Evolutionary conservation across 352 stramenopile species (phyloP).

Genomic region (Salisapilia sapeloensis): DNA sequence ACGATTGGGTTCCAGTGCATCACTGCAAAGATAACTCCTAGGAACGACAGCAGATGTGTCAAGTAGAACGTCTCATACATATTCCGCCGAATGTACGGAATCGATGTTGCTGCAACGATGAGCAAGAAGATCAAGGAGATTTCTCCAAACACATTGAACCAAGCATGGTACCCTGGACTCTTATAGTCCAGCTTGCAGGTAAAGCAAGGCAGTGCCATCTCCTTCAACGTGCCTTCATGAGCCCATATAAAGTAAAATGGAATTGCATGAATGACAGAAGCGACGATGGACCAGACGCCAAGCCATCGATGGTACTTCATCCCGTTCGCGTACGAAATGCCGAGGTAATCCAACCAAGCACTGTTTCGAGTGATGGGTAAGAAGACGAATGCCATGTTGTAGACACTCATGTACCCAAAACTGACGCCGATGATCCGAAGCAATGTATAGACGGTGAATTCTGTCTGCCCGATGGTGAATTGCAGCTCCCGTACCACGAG

Average conservation of each 20-base stretch:
- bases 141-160: slow-evolving; percentile 31
- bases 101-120: slow-evolving; percentile 11
- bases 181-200: slow-evolving; percentile 11
- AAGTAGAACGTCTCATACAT: slow-evolving; percentile 27
- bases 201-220: slow-evolving; percentile 17
- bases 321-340: slow-evolving; percentile 32
- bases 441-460: slow-evolving; percentile 7
- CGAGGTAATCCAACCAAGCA: slow-evolving; percentile 54
- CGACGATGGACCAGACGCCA: slow-evolving; percentile 21
- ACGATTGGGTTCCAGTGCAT: slow-evolving; percentile 29
- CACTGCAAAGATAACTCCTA: slow-evolving; percentile 11
- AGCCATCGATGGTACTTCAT: slow-evolving; percentile 42
- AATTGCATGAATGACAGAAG: slow-evolving; percentile 19
- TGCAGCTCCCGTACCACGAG: slow-evolving; percentile 2
- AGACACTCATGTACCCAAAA: slow-evolving; percentile 33
- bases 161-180: slow-evolving; percentile 17
- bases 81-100: slow-evolving; percentile 17
- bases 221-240: slow-evolving; percentile 10
- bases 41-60: slow-evolving; percentile 18
- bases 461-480: background rate
- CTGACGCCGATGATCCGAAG: slow-evolving; percentile 18
- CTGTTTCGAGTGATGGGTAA: slow-evolving; percentile 35
- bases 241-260: slow-evolving; percentile 26
- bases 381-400: slow-evolving; percentile 57
- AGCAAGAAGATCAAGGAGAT: slow-evolving; percentile 18